phyloP scores from a whole-genome alignment of 2,329 filamentous ascomycete species.

The Tolypocladium ophioglossoides region DNA sequence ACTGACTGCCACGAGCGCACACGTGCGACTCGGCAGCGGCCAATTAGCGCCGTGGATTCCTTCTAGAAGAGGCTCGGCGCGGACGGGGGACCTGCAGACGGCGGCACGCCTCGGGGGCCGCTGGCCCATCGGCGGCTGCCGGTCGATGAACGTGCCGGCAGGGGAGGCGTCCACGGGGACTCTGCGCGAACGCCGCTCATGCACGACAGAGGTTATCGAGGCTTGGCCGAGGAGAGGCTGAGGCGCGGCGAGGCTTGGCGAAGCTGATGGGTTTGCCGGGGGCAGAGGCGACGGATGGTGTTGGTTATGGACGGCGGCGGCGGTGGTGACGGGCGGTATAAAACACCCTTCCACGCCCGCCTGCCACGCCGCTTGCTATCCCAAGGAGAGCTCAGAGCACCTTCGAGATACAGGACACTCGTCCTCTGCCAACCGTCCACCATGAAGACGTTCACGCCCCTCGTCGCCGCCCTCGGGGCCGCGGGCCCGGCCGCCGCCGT shows the following conservation, averaged over 20 bases:
- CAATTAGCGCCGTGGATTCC: background rate
- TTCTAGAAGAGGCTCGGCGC: background rate
- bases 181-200: background rate
- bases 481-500: slow-evolving; percentile 24
- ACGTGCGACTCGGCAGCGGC: background rate
- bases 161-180: background rate
- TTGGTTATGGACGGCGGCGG: no score
- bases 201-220: background rate
- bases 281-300: background rate
- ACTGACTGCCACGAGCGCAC: background rate
- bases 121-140: background rate
- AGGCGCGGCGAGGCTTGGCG: no score
- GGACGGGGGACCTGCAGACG: slow-evolving; percentile 13
- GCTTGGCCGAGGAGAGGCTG: background rate
- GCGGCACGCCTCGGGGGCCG: slow-evolving; percentile 8
- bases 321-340: background rate
- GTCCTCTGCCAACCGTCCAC: slow-evolving; percentile 2
- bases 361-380: background rate
- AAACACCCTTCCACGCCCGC: background rate
- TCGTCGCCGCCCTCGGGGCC: slow-evolving; percentile 11
- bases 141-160: background rate
- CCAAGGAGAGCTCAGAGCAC: background rate
- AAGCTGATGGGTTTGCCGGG: background rate
- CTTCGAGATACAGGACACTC: background rate
- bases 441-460: slow-evolving; percentile 15